Conservation (phyloP, 2,329 filamentous ascomycete genomes). For the Colletotrichum spaethianum region DNA sequence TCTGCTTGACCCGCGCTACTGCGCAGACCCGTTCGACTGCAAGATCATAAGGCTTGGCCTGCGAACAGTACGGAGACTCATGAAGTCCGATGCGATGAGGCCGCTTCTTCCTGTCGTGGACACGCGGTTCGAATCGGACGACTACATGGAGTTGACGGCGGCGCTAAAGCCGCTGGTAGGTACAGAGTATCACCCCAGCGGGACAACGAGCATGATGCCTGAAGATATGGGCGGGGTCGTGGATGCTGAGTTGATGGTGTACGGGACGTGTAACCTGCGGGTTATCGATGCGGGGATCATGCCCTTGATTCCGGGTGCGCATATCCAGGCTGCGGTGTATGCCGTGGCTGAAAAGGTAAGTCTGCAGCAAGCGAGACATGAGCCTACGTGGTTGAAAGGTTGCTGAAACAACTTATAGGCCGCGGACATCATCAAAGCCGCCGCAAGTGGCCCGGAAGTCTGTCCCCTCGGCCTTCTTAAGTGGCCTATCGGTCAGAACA, state of each 20-base stretch:
- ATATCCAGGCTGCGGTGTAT: constrained; percentile 68
- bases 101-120: constrained; percentile 42
- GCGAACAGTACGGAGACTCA: constrained; percentile 46
- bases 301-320: constrained; percentile 61
- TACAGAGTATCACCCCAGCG: constrained; percentile 59
- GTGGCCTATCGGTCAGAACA: constrained; percentile 11
- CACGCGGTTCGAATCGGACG: constrained; percentile 42
- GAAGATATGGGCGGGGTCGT: constrained; percentile 61
- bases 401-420: constrained; percentile 50
- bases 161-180: constrained; percentile 52
- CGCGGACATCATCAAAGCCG: constrained; percentile 61
- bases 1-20: constrained; percentile 58
- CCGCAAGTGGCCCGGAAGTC: constrained; percentile 11
- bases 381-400: background rate
- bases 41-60: constrained; percentile 46
- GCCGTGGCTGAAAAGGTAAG: constrained; percentile 66
- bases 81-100: constrained; percentile 46
- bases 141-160: constrained; percentile 45
- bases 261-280: constrained; percentile 63
- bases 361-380: background rate
- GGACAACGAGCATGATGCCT: constrained; percentile 63
- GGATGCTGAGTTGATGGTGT: constrained; percentile 58
- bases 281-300: constrained; percentile 66
- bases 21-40: constrained; percentile 59
- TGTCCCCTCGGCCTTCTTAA: constrained; percentile 16